A percentile compares a stretch with the other conserved stretches of the same genome.
Evolutionary conservation across 2,329 filamentous ascomycete genomes (phyloP).

Genomic region (Westerdykella ornata): DNA sequence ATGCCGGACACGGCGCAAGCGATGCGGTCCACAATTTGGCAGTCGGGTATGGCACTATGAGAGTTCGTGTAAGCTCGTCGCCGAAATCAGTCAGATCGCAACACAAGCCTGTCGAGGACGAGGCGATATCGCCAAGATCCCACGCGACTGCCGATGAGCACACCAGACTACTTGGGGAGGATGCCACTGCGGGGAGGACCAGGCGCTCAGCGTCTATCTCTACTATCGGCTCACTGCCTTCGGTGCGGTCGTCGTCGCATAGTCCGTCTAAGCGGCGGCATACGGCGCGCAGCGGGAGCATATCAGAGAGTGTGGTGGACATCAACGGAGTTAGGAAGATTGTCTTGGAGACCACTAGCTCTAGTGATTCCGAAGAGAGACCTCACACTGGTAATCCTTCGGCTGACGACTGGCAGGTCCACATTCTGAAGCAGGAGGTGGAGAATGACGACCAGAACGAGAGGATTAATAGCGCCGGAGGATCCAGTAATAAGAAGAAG

Average conservation of each 20-base stretch:
- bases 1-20: slow-evolving; percentile 53
- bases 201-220: slow-evolving; percentile 23
- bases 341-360: slow-evolving; percentile 62
- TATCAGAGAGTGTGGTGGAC: slow-evolving; percentile 72
- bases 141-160: slow-evolving; percentile 11
- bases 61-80: slow-evolving; percentile 14
- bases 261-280: slow-evolving; percentile 37
- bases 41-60: slow-evolving; percentile 42
- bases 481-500: slow-evolving; percentile 27
- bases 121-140: slow-evolving; percentile 22
- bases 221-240: slow-evolving; percentile 31
- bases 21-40: slow-evolving; percentile 58
- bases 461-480: slow-evolving; percentile 17
- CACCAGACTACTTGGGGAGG: slow-evolving; percentile 15
- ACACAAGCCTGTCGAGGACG: slow-evolving; percentile 11
- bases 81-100: slow-evolving; percentile 21
- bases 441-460: slow-evolving; percentile 2
- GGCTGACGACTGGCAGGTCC: slow-evolving; percentile 19
- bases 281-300: slow-evolving; percentile 63
- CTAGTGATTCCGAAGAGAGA: slow-evolving; percentile 40
- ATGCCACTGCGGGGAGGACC: slow-evolving; percentile 6
- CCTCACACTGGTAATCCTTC: slow-evolving; percentile 5
- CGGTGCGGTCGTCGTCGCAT: slow-evolving; percentile 16
- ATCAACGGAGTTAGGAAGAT: slow-evolving; percentile 68
- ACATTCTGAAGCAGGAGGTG: slow-evolving; percentile 7